Conservation (phyloP, 306 rosid species). For the Ochetophila trinervis region DNA sequence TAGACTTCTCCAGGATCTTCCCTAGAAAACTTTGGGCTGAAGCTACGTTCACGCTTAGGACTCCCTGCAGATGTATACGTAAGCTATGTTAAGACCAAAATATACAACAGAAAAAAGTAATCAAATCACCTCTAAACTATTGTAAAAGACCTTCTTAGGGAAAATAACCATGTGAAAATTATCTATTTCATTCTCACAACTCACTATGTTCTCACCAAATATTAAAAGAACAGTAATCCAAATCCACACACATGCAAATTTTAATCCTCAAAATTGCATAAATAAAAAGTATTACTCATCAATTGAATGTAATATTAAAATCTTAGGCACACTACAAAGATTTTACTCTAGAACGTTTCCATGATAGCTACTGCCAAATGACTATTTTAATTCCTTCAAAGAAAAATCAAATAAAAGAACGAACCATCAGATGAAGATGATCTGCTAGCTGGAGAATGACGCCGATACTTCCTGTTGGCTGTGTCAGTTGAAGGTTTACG, state of each 20-base stretch:
- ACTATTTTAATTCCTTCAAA: slow-evolving; percentile 19
- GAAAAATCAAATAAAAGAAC: slow-evolving; percentile 31
- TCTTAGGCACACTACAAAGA: not conserved
- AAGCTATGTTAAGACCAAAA: slow-evolving; percentile 21
- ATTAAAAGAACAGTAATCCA: not conserved
- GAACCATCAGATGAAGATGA: slow-evolving; percentile 71
- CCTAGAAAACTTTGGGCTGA: slow-evolving; percentile 47
- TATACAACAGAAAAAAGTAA: slow-evolving; percentile 1
- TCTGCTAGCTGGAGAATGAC: slow-evolving; percentile 59
- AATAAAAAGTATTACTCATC: not conserved
- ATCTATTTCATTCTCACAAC: no score
- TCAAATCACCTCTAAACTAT: not conserved
- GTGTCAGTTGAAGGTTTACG: slow-evolving; percentile 73
- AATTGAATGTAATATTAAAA: not conserved
- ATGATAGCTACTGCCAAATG: slow-evolving; percentile 5
- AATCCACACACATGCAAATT: not conserved
- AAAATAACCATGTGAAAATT: not conserved
- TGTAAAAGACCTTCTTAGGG: not conserved
- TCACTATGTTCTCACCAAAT: not conserved
- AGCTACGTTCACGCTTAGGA: slow-evolving; percentile 47
- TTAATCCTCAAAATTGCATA: not conserved
- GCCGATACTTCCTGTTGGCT: slow-evolving; percentile 72
- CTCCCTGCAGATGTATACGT: slow-evolving; percentile 50
- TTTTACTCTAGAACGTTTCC: not conserved
- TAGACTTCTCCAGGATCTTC: slow-evolving; percentile 43